Evolutionary conservation across 2,329 filamentous ascomycete genomes (phyloP), one percentile per base, ranked within the genome.

Genomic region (Calonectria honghensis): DNA sequence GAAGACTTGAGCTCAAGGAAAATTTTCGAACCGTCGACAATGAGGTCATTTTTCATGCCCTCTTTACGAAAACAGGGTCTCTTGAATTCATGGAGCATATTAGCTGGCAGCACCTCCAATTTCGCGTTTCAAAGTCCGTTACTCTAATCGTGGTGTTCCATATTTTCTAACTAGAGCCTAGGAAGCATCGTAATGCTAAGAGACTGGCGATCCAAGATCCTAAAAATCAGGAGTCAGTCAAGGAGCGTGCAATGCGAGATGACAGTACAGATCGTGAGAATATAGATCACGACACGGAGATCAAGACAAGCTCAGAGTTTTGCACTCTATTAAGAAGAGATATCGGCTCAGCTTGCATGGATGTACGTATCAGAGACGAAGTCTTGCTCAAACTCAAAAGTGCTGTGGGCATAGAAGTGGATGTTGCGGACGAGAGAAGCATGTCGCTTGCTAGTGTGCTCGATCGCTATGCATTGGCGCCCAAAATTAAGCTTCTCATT

Each of bases 371-470:
- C 14, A 35, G 18, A 24, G 32, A 70, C 67, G 67, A 63, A 18
- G 31, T 39, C 27, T 37, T 70, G 39, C 32, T 54, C 24, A 10
- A 52, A 18, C 31, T 65, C 18, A 63, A 45, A 39, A 20, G 16
- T 24, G 11, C 68, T 31, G 59, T 63, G 3, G 16, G 52, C 31
- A 64, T 70, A 32, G 68, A 64, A 45, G 45, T 65, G n/a, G 68
- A 70, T 16, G 65, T 70, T 37, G 68, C 68, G 0, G 57, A 70
- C 32, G 51, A 65, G 54, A 64, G 31, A 45, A 70, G 73, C 64
- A 72, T 72, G 20, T 68, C 73, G n/a, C 73, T 74, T 14, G 68
- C 65, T 10, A 35, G 52, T 50, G 67, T 72, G 7, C 69, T 74
- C 4, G 29, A 66, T 5, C 9, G 27, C 32, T 65, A 70, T 24